phyloP scores from a whole-genome alignment of 225 moss, liverwort and hornwort species.

The Rhytidiadelphus loreus region DNA sequence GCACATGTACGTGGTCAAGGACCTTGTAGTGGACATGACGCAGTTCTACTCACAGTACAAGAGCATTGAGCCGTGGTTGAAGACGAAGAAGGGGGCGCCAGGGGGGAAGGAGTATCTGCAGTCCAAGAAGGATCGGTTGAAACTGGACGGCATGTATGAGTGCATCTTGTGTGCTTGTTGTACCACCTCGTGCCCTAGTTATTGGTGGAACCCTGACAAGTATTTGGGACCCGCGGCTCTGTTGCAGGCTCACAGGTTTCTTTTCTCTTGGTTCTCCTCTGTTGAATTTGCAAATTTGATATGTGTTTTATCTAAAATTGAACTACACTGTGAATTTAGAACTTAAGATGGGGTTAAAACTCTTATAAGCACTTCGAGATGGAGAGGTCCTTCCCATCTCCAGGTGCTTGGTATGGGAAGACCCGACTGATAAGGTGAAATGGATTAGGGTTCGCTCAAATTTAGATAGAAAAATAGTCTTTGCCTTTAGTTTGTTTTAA shows the following conservation, averaged over 20 bases:
- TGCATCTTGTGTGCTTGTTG: slow-evolving; percentile 97
- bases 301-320: neutral
- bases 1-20: slow-evolving; percentile 95
- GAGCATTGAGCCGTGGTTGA: slow-evolving; percentile 96
- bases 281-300: neutral
- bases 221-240: slow-evolving; percentile 89
- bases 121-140: slow-evolving; percentile 68
- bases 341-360: neutral
- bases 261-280: neutral
- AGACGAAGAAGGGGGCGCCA: slow-evolving; percentile 54
- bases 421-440: neutral
- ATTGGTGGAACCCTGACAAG: slow-evolving; percentile 99
- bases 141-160: slow-evolving; percentile 98
- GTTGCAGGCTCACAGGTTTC: slow-evolving; percentile 77
- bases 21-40: slow-evolving; percentile 94
- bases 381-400: neutral
- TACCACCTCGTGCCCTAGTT: slow-evolving; percentile 90
- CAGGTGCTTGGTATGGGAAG: neutral
- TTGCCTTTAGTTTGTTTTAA: neutral
- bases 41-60: slow-evolving; percentile 96
- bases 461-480: neutral
- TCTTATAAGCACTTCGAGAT: neutral
- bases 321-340: neutral
- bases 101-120: slow-evolving; percentile 63
- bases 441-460: neutral